Evolutionary conservation across 306 rosid genomes (phyloP).

Genomic region (Rubus idaeus): DNA sequence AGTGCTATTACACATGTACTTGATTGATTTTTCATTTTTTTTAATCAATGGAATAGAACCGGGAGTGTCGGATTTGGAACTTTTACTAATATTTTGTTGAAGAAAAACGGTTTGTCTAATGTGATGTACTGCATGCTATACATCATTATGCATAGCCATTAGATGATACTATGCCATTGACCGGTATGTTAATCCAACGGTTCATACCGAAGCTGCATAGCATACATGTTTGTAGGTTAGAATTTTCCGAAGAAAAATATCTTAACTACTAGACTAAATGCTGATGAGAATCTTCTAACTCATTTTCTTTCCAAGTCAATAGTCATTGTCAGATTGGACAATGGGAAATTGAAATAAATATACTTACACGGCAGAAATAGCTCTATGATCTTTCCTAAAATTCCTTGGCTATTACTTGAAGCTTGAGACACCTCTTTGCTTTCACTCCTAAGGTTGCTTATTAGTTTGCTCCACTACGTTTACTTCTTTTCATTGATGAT

Average conservation of each 20-base stretch:
- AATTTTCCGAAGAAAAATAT: no score
- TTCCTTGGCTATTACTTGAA: constrained; percentile 11
- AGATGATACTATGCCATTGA: no score
- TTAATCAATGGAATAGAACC: no score
- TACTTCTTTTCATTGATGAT: not conserved
- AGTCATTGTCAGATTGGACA: not conserved
- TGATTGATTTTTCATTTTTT: not conserved
- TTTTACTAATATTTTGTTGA: no score
- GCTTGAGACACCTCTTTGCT: not conserved
- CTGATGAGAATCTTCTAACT: not conserved
- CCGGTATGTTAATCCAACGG: no score
- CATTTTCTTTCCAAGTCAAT: not conserved
- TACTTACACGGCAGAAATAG: not conserved
- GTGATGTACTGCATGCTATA: no score
- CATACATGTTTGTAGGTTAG: no score
- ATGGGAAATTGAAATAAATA: not conserved
- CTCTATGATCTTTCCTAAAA: not conserved
- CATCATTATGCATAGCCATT: no score
- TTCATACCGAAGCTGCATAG: no score
- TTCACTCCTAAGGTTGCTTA: not conserved
- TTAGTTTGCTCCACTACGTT: not conserved
- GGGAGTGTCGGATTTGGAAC: no score
- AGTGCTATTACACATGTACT: not conserved
- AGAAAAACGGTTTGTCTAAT: no score
- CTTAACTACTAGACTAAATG: no score